Percentiles rank a stretch among this genome's conserved stretches.
These are phyloP conservation scores for Xylaria arbuscula DNA, from an alignment of 2,329 filamentous ascomycete species.

Conservation along the genomic window DNA sequence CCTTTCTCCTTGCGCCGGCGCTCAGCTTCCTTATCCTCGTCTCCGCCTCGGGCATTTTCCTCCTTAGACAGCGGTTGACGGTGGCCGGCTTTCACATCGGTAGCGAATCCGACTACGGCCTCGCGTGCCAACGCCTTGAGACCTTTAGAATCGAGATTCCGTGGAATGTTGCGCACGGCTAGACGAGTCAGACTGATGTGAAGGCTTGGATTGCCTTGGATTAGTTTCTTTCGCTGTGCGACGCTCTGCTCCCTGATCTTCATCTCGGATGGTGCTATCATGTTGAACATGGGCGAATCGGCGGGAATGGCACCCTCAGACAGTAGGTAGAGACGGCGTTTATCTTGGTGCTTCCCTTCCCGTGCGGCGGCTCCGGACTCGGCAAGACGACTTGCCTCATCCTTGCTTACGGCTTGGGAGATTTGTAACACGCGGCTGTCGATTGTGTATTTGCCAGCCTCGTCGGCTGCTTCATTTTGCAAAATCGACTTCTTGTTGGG, in stretches of 20 bases:
- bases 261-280: conserved; percentile 81
- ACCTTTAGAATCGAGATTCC: conserved; percentile 83
- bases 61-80: conserved; percentile 88
- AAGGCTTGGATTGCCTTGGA: conserved; percentile 89
- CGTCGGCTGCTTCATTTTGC: conserved; percentile 85
- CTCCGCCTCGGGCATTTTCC: conserved; percentile 82
- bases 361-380: conserved; percentile 75
- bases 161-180: conserved; percentile 90
- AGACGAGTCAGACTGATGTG: conserved; percentile 91
- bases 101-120: conserved; percentile 94
- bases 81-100: conserved; percentile 82
- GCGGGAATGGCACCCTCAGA: conserved; percentile 84
- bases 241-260: conserved; percentile 89
- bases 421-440: conserved; percentile 89
- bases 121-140: conserved; percentile 91
- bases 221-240: conserved; percentile 87
- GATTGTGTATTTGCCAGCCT: conserved; percentile 86
- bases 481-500: conserved; percentile 81
- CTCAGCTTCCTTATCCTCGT: conserved; percentile 84
- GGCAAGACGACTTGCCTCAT: conserved; percentile 80
- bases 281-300: conserved; percentile 80
- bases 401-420: conserved; percentile 84
- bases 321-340: conserved; percentile 87
- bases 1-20: conserved; percentile 81
- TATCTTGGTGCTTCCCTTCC: conserved; percentile 80